A percentile compares a stretch with the other conserved stretches of the same genome.
Conservation (phyloP, 805 yeast genomes). For the Zygosaccharomyces bailii region DNA sequence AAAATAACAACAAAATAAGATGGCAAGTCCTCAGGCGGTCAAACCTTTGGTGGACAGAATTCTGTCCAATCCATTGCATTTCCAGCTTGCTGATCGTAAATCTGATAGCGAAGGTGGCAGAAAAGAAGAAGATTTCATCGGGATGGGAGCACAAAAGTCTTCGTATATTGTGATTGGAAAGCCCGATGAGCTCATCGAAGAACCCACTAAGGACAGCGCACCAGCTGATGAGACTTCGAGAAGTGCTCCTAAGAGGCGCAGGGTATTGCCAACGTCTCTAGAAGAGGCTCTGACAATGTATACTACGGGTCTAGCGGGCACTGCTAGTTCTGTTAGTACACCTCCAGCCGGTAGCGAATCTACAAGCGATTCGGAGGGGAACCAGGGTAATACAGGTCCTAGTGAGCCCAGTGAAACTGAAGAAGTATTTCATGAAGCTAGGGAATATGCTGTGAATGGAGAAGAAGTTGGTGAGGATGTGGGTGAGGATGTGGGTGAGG, state of each 20-base stretch:
- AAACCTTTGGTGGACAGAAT: conserved; percentile 61
- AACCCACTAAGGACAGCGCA: background rate
- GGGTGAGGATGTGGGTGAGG: conserved; percentile 36
- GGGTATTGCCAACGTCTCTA: conserved; percentile 52
- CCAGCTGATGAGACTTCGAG: conserved; percentile 34
- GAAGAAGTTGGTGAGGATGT: conserved; percentile 38
- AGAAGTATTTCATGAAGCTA: conserved; percentile 26
- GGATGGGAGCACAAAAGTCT: conserved; percentile 44
- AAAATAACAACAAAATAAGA: conserved; percentile 7
- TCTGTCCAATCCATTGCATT: conserved; percentile 57
- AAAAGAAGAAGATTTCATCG: conserved; percentile 52
- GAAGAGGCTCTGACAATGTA: conserved; percentile 45
- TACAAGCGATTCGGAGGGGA: conserved; percentile 17
- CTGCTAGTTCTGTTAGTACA: background rate
- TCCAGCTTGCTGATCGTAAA: conserved; percentile 41
- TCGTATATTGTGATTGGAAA: conserved; percentile 45
- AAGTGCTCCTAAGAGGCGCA: conserved; percentile 59
- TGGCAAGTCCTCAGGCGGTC: conserved; percentile 32
- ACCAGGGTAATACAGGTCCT: background rate
- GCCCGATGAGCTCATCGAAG: conserved; percentile 8
- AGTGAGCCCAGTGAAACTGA: conserved; percentile 8
- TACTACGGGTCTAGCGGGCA: conserved; percentile 13
- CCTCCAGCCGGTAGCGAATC: conserved; percentile 5
- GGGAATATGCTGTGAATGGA: conserved; percentile 27
- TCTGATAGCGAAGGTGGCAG: conserved; percentile 1